phyloP scores from a whole-genome alignment of 2,329 filamentous ascomycete genomes.

The Pseudopithomyces chartarum region DNA sequence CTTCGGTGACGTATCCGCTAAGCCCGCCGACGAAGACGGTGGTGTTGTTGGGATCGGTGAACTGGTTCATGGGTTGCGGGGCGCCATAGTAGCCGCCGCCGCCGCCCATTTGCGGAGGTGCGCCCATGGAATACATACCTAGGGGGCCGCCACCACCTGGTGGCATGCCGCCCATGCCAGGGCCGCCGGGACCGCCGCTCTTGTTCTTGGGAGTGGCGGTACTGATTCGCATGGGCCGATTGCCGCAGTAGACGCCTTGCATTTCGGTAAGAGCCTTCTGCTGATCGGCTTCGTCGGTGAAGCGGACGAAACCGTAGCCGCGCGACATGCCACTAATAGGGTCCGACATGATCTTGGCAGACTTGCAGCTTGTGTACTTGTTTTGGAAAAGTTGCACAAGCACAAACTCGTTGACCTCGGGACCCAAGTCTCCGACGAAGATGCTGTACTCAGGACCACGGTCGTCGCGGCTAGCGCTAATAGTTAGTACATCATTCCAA shows the following conservation, averaged over 20 bases:
- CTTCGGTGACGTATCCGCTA: slow-evolving; percentile 97
- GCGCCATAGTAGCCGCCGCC: slow-evolving; percentile 59
- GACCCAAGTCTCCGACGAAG: slow-evolving; percentile 96
- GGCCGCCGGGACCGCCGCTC: slow-evolving; percentile 59
- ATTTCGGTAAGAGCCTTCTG: slow-evolving; percentile 95
- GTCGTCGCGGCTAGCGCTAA: slow-evolving; percentile 71
- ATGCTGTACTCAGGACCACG: slow-evolving; percentile 96
- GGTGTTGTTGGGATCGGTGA: slow-evolving; percentile 99
- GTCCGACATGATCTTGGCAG: slow-evolving; percentile 99
- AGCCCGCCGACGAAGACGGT: slow-evolving; percentile 98
- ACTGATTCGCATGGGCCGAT: slow-evolving; percentile 97
- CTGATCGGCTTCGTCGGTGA: slow-evolving; percentile 93
- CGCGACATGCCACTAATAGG: slow-evolving; percentile 97
- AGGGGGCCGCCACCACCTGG: slow-evolving; percentile 54
- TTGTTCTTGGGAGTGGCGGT: slow-evolving; percentile 97
- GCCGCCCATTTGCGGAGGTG: slow-evolving; percentile 64
- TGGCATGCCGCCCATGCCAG: slow-evolving; percentile 57
- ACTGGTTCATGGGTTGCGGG: slow-evolving; percentile 94
- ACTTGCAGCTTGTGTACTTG: slow-evolving; percentile 97
- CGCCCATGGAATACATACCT: slow-evolving; percentile 73
- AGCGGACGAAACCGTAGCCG: slow-evolving; percentile 97
- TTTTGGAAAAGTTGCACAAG: slow-evolving; percentile 96
- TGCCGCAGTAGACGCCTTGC: slow-evolving; percentile 99
- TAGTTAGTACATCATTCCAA: slow-evolving; percentile 19
- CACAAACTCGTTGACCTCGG: slow-evolving; percentile 98